These are phyloP conservation scores for Mrakiaceae sp. DNA, from an alignment of 1,284 basidiomycete genomes.

Conservation along the genomic window DNA sequence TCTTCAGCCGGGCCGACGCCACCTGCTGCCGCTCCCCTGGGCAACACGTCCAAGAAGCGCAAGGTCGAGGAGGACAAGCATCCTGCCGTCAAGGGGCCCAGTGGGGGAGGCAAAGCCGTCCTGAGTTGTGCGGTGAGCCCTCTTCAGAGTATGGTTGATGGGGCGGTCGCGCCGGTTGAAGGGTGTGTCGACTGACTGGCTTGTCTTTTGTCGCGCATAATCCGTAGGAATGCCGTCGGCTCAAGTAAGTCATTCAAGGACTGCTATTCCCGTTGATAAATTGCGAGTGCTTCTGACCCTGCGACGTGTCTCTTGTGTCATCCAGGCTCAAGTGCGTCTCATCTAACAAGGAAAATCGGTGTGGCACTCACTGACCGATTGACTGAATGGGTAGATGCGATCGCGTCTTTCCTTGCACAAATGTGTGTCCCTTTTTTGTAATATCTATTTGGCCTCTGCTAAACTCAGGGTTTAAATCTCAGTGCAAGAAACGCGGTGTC, in stretches of 20 bases:
- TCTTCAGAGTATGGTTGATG: too few relatives aligned
- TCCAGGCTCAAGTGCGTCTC: not conserved
- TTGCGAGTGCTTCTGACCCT: too few relatives aligned
- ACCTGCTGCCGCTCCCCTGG: not conserved
- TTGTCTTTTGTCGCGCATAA: not conserved
- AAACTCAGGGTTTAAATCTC: not conserved
- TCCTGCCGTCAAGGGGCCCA: not conserved
- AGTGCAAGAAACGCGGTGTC: slow-evolving; percentile 14
- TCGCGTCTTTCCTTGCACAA: slow-evolving; percentile 6
- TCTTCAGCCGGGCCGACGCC: not conserved
- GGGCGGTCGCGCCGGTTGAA: too few relatives aligned
- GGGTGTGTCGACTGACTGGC: too few relatives aligned
- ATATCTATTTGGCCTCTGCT: not conserved
- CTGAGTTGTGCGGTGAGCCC: too few relatives aligned
- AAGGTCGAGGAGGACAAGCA: not conserved
- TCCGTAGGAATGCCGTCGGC: not conserved
- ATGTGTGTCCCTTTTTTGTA: not conserved
- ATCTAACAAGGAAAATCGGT: not conserved
- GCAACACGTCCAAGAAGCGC: not conserved
- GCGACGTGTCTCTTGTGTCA: too few relatives aligned
- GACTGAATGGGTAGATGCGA: slow-evolving; percentile 5
- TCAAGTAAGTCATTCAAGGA: too few relatives aligned
- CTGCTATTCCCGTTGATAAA: too few relatives aligned
- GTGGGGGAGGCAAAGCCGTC: too few relatives aligned
- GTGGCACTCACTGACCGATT: not conserved